A percentile compares a stretch with the other conserved stretches of the same genome.
These are phyloP conservation scores for Verbena officinalis DNA, from an alignment of 257 asterid genomes.

Conservation along the genomic window DNA sequence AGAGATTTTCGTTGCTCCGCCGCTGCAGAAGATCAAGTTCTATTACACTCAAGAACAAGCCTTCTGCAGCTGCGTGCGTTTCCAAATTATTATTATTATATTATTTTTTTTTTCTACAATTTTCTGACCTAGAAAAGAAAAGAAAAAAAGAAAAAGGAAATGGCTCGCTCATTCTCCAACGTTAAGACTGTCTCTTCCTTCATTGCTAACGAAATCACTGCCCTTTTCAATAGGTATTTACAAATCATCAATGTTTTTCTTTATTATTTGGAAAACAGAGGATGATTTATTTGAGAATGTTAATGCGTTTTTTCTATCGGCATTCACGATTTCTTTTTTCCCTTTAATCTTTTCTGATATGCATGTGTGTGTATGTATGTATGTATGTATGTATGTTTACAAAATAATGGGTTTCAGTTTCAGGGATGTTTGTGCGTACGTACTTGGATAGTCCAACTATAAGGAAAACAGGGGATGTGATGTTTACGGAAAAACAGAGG, in stretches of 20 bases:
- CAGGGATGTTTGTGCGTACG: no score
- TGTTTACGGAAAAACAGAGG: not conserved
- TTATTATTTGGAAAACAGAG: not conserved
- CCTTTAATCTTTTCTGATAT: no score
- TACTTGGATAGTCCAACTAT: no score
- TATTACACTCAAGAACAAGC: not conserved
- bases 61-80: conserved; percentile 30
- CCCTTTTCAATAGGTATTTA: conserved; percentile 31
- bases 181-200: conserved; percentile 39
- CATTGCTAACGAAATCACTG: conserved; percentile 40
- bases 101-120: not conserved
- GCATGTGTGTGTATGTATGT: no score
- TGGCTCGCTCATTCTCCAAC: conserved; percentile 54
- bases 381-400: no score
- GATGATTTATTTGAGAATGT: not conserved
- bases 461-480: not conserved
- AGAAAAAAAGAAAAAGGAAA: conserved; percentile 11
- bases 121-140: not conserved
- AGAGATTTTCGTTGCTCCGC: not conserved
- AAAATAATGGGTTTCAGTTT: no score
- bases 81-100: not conserved
- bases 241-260: not conserved
- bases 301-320: no score
- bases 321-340: no score
- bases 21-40: conserved; percentile 21